Evolutionary conservation across 805 yeast genomes (phyloP).

Genomic region (Metschnikowia shivogae): DNA sequence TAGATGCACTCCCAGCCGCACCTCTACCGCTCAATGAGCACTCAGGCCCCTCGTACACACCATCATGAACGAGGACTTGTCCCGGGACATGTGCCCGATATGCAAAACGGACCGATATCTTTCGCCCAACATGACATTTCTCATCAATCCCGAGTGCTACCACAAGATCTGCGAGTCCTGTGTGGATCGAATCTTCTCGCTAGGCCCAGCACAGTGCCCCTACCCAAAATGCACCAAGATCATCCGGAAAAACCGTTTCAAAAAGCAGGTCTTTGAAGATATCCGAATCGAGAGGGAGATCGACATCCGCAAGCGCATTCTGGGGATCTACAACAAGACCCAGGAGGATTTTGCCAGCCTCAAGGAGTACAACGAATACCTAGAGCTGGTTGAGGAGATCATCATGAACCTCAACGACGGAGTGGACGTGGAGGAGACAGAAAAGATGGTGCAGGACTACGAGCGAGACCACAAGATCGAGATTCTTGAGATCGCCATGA

Average conservation of each 20-base stretch:
- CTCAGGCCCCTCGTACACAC: not conserved
- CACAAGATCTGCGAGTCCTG: conserved; percentile 97
- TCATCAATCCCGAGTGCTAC: conserved; percentile 95
- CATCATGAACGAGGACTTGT: conserved; percentile 40
- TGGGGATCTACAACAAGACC: conserved; percentile 73
- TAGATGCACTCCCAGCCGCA: no score
- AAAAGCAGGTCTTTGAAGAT: conserved; percentile 90
- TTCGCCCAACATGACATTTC: conserved; percentile 87
- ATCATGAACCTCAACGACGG: conserved; percentile 72
- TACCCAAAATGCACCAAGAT: conserved; percentile 86
- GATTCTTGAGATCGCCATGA: conserved; percentile 71
- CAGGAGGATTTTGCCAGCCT: conserved; percentile 64
- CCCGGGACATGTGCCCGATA: conserved; percentile 89
- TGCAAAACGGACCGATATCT: conserved; percentile 93
- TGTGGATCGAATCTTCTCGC: conserved; percentile 88
- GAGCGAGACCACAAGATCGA: conserved; percentile 71
- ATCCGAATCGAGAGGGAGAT: conserved; percentile 86
- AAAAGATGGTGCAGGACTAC: conserved; percentile 59
- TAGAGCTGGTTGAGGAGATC: conserved; percentile 79
- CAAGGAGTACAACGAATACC: conserved; percentile 65
- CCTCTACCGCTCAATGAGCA: no score
- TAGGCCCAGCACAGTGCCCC: conserved; percentile 97
- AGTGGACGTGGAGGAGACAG: conserved; percentile 65
- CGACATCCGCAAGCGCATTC: conserved; percentile 78
- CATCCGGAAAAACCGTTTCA: conserved; percentile 82